phyloP scores from a whole-genome alignment of 2,329 filamentous ascomycete genomes.

The Fusarium sp. region DNA sequence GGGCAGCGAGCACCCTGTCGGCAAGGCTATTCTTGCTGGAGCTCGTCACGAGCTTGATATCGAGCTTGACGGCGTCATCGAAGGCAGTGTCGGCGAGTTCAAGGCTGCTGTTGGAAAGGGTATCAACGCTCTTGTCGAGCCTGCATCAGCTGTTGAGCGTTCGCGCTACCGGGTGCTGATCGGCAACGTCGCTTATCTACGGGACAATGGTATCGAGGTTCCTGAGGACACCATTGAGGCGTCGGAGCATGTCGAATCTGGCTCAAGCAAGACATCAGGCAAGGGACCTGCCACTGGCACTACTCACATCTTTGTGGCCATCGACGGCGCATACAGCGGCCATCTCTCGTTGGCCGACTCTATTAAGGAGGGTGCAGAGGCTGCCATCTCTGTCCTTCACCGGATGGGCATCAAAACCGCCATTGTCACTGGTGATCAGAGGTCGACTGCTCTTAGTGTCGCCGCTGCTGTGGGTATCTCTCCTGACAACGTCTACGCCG shows the following conservation, averaged over 20 bases:
- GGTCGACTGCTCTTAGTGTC: constrained; percentile 83
- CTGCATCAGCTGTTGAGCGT: constrained; percentile 73
- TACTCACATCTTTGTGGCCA: constrained; percentile 91
- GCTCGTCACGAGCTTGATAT: constrained; percentile 82
- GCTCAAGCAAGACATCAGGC: constrained; percentile 52
- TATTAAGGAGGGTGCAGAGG: constrained; percentile 87
- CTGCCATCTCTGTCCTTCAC: constrained; percentile 82
- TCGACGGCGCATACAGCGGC: constrained; percentile 83
- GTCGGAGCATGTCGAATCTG: constrained; percentile 67
- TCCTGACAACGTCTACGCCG: constrained; percentile 79
- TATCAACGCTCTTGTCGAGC: constrained; percentile 84
- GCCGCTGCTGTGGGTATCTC: constrained; percentile 85
- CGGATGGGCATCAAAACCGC: constrained; percentile 87
- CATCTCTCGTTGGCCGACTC: constrained; percentile 87
- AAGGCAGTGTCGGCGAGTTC: constrained; percentile 88
- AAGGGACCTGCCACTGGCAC: constrained; percentile 70
- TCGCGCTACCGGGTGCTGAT: constrained; percentile 82
- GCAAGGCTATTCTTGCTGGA: constrained; percentile 81
- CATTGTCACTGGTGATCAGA: constrained; percentile 94
- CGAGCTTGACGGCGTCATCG: constrained; percentile 76
- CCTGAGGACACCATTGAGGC: constrained; percentile 71
- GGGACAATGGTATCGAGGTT: constrained; percentile 74
- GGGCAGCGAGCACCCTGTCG: constrained; percentile 95
- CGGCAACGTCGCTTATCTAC: constrained; percentile 83
- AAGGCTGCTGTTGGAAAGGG: constrained; percentile 85